Evolutionary conservation across 169 alveolate genomes (phyloP).

Genomic region (Plasmodium coatneyi): DNA sequence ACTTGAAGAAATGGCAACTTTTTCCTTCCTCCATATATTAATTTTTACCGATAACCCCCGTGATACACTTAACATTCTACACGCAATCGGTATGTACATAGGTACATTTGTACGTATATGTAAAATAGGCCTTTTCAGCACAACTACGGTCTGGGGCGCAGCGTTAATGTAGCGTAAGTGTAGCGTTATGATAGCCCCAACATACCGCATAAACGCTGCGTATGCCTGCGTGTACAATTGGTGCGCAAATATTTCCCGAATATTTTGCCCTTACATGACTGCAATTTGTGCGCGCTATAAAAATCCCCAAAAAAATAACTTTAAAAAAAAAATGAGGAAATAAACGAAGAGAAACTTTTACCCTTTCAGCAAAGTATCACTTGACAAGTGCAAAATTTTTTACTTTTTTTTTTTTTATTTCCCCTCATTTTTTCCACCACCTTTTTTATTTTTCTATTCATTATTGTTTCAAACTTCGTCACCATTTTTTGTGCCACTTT

Average conservation of each 20-base stretch:
- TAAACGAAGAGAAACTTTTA: background rate
- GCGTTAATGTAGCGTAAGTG: background rate
- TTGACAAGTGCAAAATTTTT: conserved; percentile 1
- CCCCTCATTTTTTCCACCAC: background rate
- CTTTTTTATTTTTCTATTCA: background rate
- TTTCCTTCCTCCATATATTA: background rate
- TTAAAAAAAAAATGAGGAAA: background rate
- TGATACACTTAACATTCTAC: background rate
- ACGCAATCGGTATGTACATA: background rate
- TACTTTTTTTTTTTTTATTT: background rate
- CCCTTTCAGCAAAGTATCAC: background rate
- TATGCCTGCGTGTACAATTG: background rate
- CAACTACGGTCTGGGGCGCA: background rate
- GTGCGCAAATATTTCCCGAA: background rate
- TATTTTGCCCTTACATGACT: background rate
- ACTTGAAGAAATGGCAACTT: background rate
- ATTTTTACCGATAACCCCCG: background rate
- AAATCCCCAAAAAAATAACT: background rate
- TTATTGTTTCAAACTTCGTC: background rate
- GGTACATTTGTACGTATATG: background rate
- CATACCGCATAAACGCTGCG: background rate
- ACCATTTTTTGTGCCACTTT: background rate
- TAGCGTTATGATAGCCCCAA: background rate
- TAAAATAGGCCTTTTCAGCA: background rate
- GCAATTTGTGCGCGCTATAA: background rate